Base-by-base conservation (phyloP, 306 rosid genomes). In the Urtica urens region DNA sequence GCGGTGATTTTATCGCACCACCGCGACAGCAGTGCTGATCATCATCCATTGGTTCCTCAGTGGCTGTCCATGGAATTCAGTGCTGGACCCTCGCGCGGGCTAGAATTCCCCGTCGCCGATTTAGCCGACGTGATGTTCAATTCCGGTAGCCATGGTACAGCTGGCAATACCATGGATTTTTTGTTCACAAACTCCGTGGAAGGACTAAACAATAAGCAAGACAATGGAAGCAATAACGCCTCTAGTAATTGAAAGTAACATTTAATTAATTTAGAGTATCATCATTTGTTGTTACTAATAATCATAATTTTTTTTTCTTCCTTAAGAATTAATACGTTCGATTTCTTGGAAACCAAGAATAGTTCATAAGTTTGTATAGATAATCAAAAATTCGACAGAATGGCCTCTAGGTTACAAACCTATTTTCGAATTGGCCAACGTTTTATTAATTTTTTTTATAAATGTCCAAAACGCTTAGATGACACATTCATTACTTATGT, bases 121-220 rank as follows among this genome's bases (percentile, higher is more conserved):
- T 25, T 80, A 68, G 93, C 82, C 1, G 93, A 75, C 25, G 74
- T 37, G 6, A 78, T 85, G 95, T 85, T 80, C 47, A 75, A 80
- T 30, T 70, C 76, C 11, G 87, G 79, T 24, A 61, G 69, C 14
- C 55, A 83, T 55, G 64, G 83, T 7, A 45, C 49, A 7, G n/a
- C n/a, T n/a, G 39, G 62, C 47, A 72, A 58, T 29, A 72, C 78
- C 49, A 72, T 80, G 76, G 84, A 85, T 28, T 78, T 70, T 46
- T 66, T 80, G 23, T 85, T 85, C 72, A 51, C 59, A 43, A 29
- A 58, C 0, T 11, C 40, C 3, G 60, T 27, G 10, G 76, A 51
- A 20, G 59, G 62, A 14, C 70, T 59, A 52, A 61, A 80, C 2
- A 25, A 35, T 27, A 23, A 24, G 30, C 2, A 4, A 18, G 24